Evolutionary conservation across 2,329 filamentous ascomycete species (phyloP).

Genomic region (Aspergillus sp.): DNA sequence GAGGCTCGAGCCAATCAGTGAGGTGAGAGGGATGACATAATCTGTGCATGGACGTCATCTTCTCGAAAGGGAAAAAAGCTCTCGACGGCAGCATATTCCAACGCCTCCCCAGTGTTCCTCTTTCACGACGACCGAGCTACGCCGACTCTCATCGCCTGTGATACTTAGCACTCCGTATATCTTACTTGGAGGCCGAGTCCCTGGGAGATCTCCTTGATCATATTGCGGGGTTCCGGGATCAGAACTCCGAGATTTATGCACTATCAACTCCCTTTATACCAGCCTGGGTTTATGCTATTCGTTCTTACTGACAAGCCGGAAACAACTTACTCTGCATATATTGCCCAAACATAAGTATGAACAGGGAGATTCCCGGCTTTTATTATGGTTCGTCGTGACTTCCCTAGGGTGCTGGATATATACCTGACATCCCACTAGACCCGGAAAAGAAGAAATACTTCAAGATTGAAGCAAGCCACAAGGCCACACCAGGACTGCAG

Average conservation of each 20-base stretch:
- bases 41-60: not conserved
- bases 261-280: not conserved
- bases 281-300: not conserved
- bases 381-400: constrained; percentile 30
- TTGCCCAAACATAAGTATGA: constrained; percentile 19
- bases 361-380: constrained; percentile 31
- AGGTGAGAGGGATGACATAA: not conserved
- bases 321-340: not conserved
- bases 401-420: not conserved
- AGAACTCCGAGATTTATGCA: too few species aligned
- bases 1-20: not conserved
- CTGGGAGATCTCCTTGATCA: too few species aligned
- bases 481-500: constrained; percentile 48
- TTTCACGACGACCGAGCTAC: too few species aligned
- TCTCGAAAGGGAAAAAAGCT: not conserved
- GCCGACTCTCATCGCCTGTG: too few species aligned
- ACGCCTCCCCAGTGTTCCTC: not conserved
- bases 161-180: too few species aligned
- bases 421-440: constrained; percentile 25
- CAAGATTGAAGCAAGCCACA: constrained; percentile 56
- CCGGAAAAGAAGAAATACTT: constrained; percentile 64
- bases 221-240: too few species aligned
- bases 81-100: not conserved
- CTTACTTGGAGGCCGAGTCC: too few species aligned
- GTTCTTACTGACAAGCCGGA: not conserved